Percentiles rank a stretch among this genome's conserved stretches.
Conservation (phyloP, 495 filamentous ascomycete species). For the Tricharina praecox region DNA sequence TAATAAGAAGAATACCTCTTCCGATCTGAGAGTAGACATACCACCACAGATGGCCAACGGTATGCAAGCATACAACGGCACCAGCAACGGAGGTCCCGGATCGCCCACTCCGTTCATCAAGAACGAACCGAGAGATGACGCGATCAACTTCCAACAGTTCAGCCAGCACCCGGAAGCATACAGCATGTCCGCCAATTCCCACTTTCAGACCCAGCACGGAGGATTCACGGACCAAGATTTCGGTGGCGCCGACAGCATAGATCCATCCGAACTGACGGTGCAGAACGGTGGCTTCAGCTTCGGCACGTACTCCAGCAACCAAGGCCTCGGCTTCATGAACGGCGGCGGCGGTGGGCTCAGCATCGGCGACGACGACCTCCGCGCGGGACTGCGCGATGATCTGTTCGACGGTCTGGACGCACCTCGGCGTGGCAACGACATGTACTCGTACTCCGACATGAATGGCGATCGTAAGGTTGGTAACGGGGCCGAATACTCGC, state of each 20-base stretch:
- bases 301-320: slow-evolving; percentile 12
- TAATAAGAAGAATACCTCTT: slow-evolving; percentile 22
- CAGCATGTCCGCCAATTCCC: slow-evolving; percentile 40
- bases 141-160: slow-evolving; percentile 23
- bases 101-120: slow-evolving; percentile 55
- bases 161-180: slow-evolving; percentile 31
- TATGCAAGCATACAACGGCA: slow-evolving; percentile 25
- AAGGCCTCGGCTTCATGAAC: not conserved
- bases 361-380: slow-evolving; percentile 23
- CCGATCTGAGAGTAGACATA: slow-evolving; percentile 26
- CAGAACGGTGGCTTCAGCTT: slow-evolving; percentile 25
- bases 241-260: slow-evolving; percentile 42
- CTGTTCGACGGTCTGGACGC: slow-evolving; percentile 10
- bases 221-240: slow-evolving; percentile 36
- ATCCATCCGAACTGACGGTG: slow-evolving; percentile 68
- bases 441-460: slow-evolving; percentile 13
- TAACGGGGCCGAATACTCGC: slow-evolving; percentile 41
- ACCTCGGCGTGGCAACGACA: slow-evolving; percentile 12
- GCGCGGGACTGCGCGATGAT: slow-evolving; percentile 13
- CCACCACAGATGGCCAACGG: slow-evolving; percentile 17
- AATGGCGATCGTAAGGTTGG: slow-evolving; percentile 5
- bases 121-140: slow-evolving; percentile 54
- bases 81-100: slow-evolving; percentile 23
- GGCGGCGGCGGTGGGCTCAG: slow-evolving; percentile 12
- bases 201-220: slow-evolving; percentile 52